Base-by-base conservation (phyloP, 805 yeast species). In the Wickerhamomyces subpelliculosus region DNA sequence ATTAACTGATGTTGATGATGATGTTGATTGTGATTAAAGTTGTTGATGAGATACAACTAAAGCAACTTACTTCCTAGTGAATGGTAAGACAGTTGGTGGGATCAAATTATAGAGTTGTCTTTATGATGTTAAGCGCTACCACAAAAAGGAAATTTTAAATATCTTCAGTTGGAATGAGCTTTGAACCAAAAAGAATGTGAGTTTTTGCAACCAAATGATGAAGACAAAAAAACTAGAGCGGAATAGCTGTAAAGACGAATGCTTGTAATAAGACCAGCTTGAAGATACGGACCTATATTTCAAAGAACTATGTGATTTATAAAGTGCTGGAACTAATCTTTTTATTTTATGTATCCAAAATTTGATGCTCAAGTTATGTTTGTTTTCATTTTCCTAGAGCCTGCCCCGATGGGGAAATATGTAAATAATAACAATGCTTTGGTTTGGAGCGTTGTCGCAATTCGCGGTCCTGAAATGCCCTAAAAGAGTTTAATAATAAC, bases 341-440 rank as follows among this genome's bases (percentile, higher is more conserved):
- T 29, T 29, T 29, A 29, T 29, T 29, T 29, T 29, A n/a, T 29
- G 22, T 22, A 29, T 27, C 16, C 29, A 27, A 16, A 27, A 16
- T 27, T 27, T 19, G 29, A 27, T 16, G 11, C n/a, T 4, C 12
- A 14, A 12, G 11, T 19, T 29, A 29, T 29, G 27, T 39, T 41
- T 44, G 51, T 43, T 41, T 43, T 49, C 39, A 31, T 43, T 40
- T 43, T 35, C 27, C 39, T 23, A 36, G 39, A 29, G 37, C 23
- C 10, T 10, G 26, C 34, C 20, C 46, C 16, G 32, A 49, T 39
- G 14, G 18, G 53, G 57, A 27, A 53, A 50, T 38, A 35, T 33
- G 57, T 54, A 47, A 53, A 54, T 44, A 53, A 42, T 30, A 44
- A 44, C 43, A 39, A 45, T 36, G 48, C 44, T 38, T 2, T 21